phyloP scores from a whole-genome alignment of 1,284 basidiomycete species.

The Puccinia sorghi region DNA sequence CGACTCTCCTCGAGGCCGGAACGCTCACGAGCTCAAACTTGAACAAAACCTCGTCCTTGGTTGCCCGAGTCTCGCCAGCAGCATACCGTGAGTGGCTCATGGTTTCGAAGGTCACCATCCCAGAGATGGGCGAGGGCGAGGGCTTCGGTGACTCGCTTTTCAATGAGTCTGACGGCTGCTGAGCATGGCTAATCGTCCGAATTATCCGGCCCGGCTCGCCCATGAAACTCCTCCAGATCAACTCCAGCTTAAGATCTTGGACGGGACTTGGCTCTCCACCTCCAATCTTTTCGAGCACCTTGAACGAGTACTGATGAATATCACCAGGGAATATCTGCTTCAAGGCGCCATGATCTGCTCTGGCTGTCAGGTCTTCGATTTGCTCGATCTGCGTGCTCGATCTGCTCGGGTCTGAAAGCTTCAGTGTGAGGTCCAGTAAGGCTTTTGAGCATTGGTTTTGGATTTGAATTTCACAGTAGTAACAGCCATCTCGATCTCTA shows the following conservation, averaged over 20 bases:
- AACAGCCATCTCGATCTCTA: not conserved
- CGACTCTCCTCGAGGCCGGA: not conserved
- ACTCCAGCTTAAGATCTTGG: not conserved
- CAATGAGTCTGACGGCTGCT: not conserved
- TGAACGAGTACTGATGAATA: not conserved
- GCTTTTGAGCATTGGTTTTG: slow-evolving; percentile 16
- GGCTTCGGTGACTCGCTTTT: not conserved
- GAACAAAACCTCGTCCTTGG: not conserved
- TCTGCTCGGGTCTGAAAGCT: not conserved
- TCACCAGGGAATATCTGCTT: not conserved
- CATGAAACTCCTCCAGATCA: slow-evolving; percentile 7
- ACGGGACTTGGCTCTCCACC: not conserved
- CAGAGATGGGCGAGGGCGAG: not conserved
- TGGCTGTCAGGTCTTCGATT: not conserved
- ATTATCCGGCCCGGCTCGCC: slow-evolving; percentile 4
- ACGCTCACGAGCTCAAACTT: not conserved
- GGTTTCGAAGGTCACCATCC: not conserved
- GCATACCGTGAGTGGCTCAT: not conserved
- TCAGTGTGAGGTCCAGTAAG: not conserved
- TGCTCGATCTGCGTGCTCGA: not conserved
- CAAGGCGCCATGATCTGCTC: not conserved
- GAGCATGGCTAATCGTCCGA: not conserved
- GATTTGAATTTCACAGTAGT: slow-evolving; percentile 20
- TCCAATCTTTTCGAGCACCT: not conserved
- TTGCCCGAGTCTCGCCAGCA: not conserved